Evolutionary conservation across 108 stramenopile species (phyloP).

Genomic region (Skeletonema tropicum): DNA sequence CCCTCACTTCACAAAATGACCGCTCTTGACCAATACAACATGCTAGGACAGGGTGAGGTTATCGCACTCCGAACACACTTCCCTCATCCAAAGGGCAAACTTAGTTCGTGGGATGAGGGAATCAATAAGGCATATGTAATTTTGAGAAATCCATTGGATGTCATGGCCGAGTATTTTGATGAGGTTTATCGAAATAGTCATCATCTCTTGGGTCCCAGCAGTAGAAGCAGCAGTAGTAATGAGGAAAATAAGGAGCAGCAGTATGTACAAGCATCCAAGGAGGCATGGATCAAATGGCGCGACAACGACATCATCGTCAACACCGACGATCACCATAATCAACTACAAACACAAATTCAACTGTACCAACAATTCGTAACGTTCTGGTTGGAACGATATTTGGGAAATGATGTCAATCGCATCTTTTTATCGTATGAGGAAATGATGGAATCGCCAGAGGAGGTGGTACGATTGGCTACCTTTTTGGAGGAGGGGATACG

Average conservation of each 20-base stretch:
- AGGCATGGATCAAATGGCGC: slow-evolving; percentile 39
- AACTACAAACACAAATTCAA: slow-evolving; percentile 24
- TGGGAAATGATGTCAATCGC: slow-evolving; percentile 20
- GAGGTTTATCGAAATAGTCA: slow-evolving; percentile 27
- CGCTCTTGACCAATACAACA: neutral
- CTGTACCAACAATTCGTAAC: slow-evolving; percentile 39
- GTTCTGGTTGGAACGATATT: slow-evolving; percentile 41
- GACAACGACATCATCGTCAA: neutral
- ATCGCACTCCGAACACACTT: slow-evolving; percentile 38
- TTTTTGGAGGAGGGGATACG: slow-evolving; percentile 24
- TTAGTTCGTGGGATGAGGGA: slow-evolving; percentile 34
- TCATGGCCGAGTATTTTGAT: slow-evolving; percentile 40
- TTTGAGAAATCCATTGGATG: slow-evolving; percentile 38
- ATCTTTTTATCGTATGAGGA: slow-evolving; percentile 40
- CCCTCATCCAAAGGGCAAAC: slow-evolving; percentile 40
- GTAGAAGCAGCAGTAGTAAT: neutral
- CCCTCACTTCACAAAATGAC: slow-evolving; percentile 14
- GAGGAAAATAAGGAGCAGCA: neutral
- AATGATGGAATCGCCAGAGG: slow-evolving; percentile 7
- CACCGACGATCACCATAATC: neutral
- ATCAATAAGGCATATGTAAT: slow-evolving; percentile 26
- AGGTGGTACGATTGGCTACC: slow-evolving; percentile 19
- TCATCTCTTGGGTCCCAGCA: slow-evolving; percentile 8
- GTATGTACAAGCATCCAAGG: slow-evolving; percentile 7
- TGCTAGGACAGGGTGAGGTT: slow-evolving; percentile 14